Percentiles rank a stretch among this genome's conserved stretches.
These are phyloP conservation scores for Pseudonitzschia delicatissima DNA, from an alignment of 108 stramenopile genomes.

Conservation along the genomic window DNA sequence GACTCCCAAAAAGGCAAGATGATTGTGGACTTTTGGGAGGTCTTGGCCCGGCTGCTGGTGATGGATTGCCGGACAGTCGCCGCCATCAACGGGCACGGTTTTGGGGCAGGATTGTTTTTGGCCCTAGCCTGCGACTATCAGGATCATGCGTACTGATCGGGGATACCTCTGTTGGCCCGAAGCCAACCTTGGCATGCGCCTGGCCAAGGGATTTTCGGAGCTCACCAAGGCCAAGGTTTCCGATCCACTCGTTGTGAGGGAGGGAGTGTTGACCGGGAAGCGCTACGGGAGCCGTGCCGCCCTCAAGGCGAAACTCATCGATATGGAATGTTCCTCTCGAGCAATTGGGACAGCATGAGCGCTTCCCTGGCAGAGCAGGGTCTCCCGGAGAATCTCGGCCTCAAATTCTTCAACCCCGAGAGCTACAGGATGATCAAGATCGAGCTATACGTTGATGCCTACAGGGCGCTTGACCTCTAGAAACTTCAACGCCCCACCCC, in stretches of 20 bases:
- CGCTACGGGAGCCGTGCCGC: conserved; percentile 41
- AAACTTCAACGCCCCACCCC: conserved; percentile 27
- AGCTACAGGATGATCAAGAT: conserved; percentile 44
- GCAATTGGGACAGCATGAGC: conserved; percentile 22
- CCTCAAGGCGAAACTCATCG: conserved; percentile 33
- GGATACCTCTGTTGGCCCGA: conserved; percentile 56
- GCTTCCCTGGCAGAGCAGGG: conserved; percentile 37
- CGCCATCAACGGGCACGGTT: conserved; percentile 65
- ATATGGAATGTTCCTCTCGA: conserved; percentile 34
- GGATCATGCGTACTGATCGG: conserved; percentile 56
- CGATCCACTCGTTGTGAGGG: conserved; percentile 24
- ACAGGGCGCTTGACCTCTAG: conserved; percentile 46
- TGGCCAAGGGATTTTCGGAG: conserved; percentile 63
- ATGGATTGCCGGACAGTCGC: conserved; percentile 56
- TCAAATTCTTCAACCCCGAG: conserved; percentile 42
- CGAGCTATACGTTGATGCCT: conserved; percentile 54
- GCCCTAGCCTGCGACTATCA: conserved; percentile 60
- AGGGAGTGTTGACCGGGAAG: conserved; percentile 45
- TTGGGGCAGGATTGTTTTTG: conserved; percentile 62
- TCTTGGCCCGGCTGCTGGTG: conserved; percentile 50
- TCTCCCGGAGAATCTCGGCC: conserved; percentile 29
- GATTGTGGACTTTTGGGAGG: conserved; percentile 38
- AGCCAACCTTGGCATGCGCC: conserved; percentile 50
- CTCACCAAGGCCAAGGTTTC: conserved; percentile 59
- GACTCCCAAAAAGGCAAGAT: conserved; percentile 6